Base-by-base conservation (phyloP, 2,329 filamentous ascomycete genomes). In the Teratosphaeriaceae sp. region DNA sequence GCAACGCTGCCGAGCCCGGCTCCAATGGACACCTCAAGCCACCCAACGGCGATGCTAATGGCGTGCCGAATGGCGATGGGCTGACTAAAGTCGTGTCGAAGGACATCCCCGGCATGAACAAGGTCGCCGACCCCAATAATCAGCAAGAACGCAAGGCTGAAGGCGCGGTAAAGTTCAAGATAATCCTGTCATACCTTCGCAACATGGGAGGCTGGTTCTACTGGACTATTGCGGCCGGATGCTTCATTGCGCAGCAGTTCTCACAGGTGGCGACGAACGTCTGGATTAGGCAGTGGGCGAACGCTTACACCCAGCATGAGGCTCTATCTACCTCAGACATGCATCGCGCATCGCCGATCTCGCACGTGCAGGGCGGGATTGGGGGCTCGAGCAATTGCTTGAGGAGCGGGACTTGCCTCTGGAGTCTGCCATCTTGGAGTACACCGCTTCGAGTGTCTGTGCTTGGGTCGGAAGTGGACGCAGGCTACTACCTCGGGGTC, bases 181-280 rank as follows among this genome's bases (percentile, higher is more conserved):
- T 95, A 40, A 84, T 98, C 57, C 71, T 80, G 47, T 79, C 94
- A 60, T 98, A 98, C 62, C 76, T 98, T 15, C 69, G 68, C 46
- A 79, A 89, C 50, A 98, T 98, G 92, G 92, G 92, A n/a, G 76
- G 83, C 3, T 95, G 88, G 87, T 89, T 87, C 75, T 98, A 94
- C 69, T 98, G 92, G 92, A 64, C 84, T 37, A 69, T 85, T 26
- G 85, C 89, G 16, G 67, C 81, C 12, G 53, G 81, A 3, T 82
- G 89, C 27, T 97, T 98, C 59, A 74, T 75, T 21, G 69, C 84
- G 34, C 89, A 96, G 61, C 92, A 98, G 62, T 63, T 95, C 24
- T 84, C 85, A 3, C 85, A 85, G 19, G 84, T 97, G 2, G 87
- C 84, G 1, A 94, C 88, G 26, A 96, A 92, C 57, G 68, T 96